phyloP scores from a whole-genome alignment of 352 stramenopile genomes.

The Phytophthora sansomeana region DNA sequence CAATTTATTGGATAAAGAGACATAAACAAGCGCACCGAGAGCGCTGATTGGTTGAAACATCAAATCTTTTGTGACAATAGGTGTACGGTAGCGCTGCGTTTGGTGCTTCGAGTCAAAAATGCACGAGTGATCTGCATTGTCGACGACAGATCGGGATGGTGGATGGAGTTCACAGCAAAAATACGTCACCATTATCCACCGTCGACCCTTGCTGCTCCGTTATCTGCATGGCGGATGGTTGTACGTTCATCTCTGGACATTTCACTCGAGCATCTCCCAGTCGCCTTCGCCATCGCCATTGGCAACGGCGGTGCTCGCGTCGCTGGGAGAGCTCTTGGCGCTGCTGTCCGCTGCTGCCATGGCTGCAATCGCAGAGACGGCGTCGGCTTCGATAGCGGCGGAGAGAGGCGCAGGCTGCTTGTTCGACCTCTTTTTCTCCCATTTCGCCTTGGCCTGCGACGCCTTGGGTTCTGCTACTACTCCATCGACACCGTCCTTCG shows the following conservation, averaged over 20 bases:
- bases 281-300: conserved; percentile 29
- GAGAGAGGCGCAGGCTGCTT: conserved; percentile 33
- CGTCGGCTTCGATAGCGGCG: conserved; percentile 31
- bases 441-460: conserved; percentile 27
- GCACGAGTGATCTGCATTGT: not conserved
- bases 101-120: not conserved
- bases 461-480: conserved; percentile 25
- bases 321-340: conserved; percentile 25
- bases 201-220: conserved; percentile 9
- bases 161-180: conserved; percentile 18
- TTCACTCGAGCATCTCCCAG: conserved; percentile 44
- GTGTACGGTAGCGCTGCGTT: not conserved
- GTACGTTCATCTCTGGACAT: not conserved
- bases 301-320: conserved; percentile 13
- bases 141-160: not conserved
- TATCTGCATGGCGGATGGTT: not conserved
- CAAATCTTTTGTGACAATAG: conserved; percentile 6
- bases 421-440: conserved; percentile 34
- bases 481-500: conserved; percentile 1
- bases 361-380: conserved; percentile 27
- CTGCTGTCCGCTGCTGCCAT: conserved; percentile 33
- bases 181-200: conserved; percentile 4
- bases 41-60: conserved; percentile 17
- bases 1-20: conserved; percentile 28
- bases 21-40: conserved; percentile 15